Conservation (phyloP, 495 filamentous ascomycete species). For the Schizothecium vesticola region DNA sequence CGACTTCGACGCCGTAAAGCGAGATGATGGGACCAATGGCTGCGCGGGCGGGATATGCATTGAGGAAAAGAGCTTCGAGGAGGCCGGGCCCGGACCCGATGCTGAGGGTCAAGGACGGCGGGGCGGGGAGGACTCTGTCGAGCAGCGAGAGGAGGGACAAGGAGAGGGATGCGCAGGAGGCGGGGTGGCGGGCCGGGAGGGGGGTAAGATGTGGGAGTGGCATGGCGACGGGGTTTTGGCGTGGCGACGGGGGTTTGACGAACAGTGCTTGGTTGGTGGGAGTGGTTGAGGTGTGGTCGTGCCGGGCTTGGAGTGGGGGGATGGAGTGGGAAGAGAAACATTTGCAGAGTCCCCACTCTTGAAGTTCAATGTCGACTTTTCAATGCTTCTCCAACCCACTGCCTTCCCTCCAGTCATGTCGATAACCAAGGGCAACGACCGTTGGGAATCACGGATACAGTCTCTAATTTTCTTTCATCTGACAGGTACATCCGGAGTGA, state of each 20-base stretch:
- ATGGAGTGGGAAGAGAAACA: background rate
- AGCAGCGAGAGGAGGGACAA: slow-evolving; percentile 19
- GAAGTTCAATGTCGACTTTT: background rate
- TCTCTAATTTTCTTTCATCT: background rate
- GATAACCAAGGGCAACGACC: background rate
- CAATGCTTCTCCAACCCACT: background rate
- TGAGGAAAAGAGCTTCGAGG: slow-evolving; percentile 21
- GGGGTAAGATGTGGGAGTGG: slow-evolving; percentile 9
- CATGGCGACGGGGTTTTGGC: background rate
- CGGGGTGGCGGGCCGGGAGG: slow-evolving; percentile 14
- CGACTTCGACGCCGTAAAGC: slow-evolving; percentile 21
- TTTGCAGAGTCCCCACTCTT: background rate
- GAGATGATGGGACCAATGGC: background rate
- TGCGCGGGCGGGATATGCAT: slow-evolving; percentile 7
- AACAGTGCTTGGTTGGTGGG: background rate
- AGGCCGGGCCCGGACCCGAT: slow-evolving; percentile 25
- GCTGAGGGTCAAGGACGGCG: slow-evolving; percentile 14
- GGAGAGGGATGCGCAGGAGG: slow-evolving; percentile 22
- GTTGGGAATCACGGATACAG: background rate
- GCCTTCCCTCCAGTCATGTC: background rate
- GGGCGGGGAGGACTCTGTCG: slow-evolving; percentile 15
- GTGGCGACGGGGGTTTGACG: background rate
- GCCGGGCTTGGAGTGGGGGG: background rate
- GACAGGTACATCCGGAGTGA: background rate
- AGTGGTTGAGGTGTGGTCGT: background rate